A percentile compares a stretch with the other conserved stretches of the same genome.
phyloP scores from a whole-genome alignment of 768 basidiomycete species.

The Kwoniella dendrophila region DNA sequence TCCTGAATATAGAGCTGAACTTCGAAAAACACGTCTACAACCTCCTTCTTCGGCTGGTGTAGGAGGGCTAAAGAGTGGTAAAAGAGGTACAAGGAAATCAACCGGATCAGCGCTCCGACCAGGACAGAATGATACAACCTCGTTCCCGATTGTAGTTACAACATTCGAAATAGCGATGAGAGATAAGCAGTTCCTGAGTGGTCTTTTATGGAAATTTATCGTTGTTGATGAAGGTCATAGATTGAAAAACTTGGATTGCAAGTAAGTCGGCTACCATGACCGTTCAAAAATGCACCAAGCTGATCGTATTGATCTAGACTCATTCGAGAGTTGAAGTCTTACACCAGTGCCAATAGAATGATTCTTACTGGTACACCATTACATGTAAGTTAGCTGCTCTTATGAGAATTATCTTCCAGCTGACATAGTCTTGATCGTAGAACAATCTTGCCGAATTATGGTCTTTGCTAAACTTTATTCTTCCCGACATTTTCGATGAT shows the following conservation, averaged over 20 bases:
- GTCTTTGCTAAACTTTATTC: conserved; percentile 92
- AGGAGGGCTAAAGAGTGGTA: conserved; percentile 35
- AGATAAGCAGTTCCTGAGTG: conserved; percentile 68
- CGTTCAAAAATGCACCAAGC: not conserved
- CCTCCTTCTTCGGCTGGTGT: conserved; percentile 49
- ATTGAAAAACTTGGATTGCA: conserved; percentile 90
- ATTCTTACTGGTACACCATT: conserved; percentile 95
- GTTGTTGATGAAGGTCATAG: conserved; percentile 80
- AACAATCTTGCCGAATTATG: conserved; percentile 95
- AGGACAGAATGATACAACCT: conserved; percentile 53
- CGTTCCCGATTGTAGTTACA: conserved; percentile 81
- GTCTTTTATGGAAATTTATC: conserved; percentile 72
- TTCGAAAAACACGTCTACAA: conserved; percentile 68
- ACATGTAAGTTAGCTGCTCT: conserved; percentile 65
- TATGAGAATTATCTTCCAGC: conserved; percentile 9
- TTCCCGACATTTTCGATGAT: conserved; percentile 90
- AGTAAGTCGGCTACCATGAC: conserved; percentile 54
- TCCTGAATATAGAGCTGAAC: conserved; percentile 74
- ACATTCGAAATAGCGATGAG: conserved; percentile 92
- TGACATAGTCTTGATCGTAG: conserved; percentile 57
- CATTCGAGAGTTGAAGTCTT: conserved; percentile 86
- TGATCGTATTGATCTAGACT: conserved; percentile 57
- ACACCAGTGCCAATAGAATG: conserved; percentile 80
- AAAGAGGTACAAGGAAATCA: conserved; percentile 27
- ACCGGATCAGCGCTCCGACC: conserved; percentile 33